Base-by-base conservation (phyloP, 345 rosid species). In the Cardamine occulta region DNA sequence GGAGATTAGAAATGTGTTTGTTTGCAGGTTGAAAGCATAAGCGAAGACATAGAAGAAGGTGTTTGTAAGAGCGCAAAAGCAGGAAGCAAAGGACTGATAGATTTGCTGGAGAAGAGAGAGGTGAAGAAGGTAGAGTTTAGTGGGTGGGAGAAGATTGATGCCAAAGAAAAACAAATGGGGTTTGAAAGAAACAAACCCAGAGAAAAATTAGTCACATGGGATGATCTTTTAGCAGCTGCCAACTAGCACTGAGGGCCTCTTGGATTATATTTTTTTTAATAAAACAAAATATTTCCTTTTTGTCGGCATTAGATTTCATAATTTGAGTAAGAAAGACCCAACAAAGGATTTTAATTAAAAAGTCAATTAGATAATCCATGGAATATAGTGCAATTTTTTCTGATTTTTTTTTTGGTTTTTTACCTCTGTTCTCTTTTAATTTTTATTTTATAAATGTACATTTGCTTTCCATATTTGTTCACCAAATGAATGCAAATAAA, bases 121-220 rank as follows among this genome's bases (percentile, higher is more conserved):
- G 86, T 84, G 39, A 76, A 81, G 71, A 78, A 59, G 21, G 76
- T 92, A 11, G 84, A 88, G 2, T 92, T 83, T 80, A 69, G 61
- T 67, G 87, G 35, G 2, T 95, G 99, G 99, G 87, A 90, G 76
- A 89, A 84, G 77, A 90, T 94, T 26, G 97, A 92, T 51, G 78
- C 76, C 19, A 89, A 85, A 74, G 98, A 94, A 70, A 85, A 79
- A 82, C 82, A 81, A 73, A 81, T 86, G 58, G 97, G 97, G 63
- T 81, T 61, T 81, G 54, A 80, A 76, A 85, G 37, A 70, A 81
- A 81, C 72, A 91, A 91, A 74, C 86, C 88, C 3, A 85, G 93
- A 71, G 96, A 91, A 69, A 93, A 93, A 74, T 76, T 89, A 55
- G 79, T 86, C 19, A 12, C 85, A 6, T 79, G 87, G 86, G 87